phyloP scores from a whole-genome alignment of 768 basidiomycete species.

The Ramaria sp. region DNA sequence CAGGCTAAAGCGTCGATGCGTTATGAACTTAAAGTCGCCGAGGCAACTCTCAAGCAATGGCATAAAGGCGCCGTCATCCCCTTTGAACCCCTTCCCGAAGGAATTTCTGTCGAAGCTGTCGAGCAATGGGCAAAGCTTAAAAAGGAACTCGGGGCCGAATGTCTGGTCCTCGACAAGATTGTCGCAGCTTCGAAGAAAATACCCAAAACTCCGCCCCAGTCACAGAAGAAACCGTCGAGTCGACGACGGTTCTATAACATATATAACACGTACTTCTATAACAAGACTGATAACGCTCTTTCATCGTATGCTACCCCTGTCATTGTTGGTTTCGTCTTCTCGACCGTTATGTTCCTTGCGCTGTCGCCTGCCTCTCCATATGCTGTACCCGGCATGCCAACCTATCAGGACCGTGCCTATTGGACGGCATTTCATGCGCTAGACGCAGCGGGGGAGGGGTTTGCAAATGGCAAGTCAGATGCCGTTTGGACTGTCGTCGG shows the following conservation, averaged over 20 bases:
- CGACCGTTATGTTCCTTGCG: slow-evolving; percentile 49
- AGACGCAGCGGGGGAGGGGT: slow-evolving; percentile 62
- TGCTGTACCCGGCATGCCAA: slow-evolving; percentile 52
- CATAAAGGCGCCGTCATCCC: slow-evolving; percentile 48
- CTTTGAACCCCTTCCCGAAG: slow-evolving; percentile 33
- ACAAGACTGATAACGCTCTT: slow-evolving; percentile 15
- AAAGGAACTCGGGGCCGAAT: slow-evolving; percentile 69
- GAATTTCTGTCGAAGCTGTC: slow-evolving; percentile 53
- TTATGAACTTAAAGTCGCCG: slow-evolving; percentile 39
- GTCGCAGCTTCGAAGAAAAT: slow-evolving; percentile 30
- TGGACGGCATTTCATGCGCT: slow-evolving; percentile 75
- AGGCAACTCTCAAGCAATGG: slow-evolving; percentile 57
- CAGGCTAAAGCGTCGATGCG: slow-evolving; percentile 20
- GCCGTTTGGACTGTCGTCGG: slow-evolving; percentile 64
- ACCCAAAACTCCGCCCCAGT: not conserved
- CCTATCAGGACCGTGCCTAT: slow-evolving; percentile 65
- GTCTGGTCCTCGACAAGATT: slow-evolving; percentile 64
- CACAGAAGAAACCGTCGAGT: not conserved
- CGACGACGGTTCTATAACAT: slow-evolving; percentile 66
- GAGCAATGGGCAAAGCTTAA: slow-evolving; percentile 78
- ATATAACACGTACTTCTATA: slow-evolving; percentile 64
- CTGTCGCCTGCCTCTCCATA: slow-evolving; percentile 47
- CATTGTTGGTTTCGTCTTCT: slow-evolving; percentile 47
- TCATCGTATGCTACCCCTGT: slow-evolving; percentile 2
- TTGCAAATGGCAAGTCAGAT: slow-evolving; percentile 34